phyloP scores from a whole-genome alignment of 2,329 filamentous ascomycete genomes.

The Pseudogymnoascus sp. region DNA sequence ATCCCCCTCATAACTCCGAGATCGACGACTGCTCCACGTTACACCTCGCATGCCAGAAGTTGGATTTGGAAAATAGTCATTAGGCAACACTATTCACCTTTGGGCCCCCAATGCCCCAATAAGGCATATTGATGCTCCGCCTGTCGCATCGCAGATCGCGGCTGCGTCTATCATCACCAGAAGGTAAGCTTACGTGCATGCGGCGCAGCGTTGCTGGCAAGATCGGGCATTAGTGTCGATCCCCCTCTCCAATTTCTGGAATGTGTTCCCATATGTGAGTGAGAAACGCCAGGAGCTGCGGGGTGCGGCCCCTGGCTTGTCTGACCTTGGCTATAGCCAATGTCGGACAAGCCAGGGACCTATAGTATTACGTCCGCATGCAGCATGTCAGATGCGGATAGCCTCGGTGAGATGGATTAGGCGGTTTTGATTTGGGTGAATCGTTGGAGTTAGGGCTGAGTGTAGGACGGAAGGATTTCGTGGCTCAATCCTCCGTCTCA shows the following conservation, averaged over 20 bases:
- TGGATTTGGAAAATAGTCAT: neutral
- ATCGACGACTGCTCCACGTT: neutral
- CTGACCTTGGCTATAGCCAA: neutral
- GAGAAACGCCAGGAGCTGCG: neutral
- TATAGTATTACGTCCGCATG: neutral
- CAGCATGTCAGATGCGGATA: neutral
- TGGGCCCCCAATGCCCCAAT: neutral
- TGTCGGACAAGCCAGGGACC: too few species aligned
- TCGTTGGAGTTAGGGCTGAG: neutral
- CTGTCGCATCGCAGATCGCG: neutral
- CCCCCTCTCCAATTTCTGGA: neutral
- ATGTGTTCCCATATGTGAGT: neutral
- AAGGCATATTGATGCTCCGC: neutral
- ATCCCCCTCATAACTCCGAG: neutral
- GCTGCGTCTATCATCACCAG: neutral
- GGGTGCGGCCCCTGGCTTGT: neutral
- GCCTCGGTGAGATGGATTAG: neutral
- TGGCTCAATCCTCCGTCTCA: neutral
- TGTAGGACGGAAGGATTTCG: neutral
- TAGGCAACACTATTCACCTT: neutral
- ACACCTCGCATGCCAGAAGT: neutral
- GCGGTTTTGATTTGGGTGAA: neutral
- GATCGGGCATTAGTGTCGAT: neutral
- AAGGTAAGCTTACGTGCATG: neutral
- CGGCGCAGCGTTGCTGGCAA: neutral